phyloP scores from a whole-genome alignment of 2,329 filamentous ascomycete species.

The Talaromyces sp. region DNA sequence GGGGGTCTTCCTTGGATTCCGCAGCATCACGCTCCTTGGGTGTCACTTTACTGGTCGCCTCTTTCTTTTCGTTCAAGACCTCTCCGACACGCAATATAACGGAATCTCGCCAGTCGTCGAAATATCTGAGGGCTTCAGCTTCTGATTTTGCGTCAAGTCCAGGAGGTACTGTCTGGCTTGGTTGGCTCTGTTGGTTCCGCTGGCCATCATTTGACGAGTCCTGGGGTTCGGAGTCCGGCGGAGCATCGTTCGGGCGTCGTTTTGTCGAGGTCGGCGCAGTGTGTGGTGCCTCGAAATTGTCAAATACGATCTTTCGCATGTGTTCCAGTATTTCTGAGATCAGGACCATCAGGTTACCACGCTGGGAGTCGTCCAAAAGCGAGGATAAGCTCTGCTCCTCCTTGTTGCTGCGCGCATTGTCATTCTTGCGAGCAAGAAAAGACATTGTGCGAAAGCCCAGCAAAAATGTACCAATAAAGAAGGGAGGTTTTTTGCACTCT shows the following conservation, averaged over 20 bases:
- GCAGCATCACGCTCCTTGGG: constrained; percentile 15
- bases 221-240: neutral
- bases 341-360: constrained; percentile 37
- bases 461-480: neutral
- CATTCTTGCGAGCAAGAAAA: constrained; percentile 10
- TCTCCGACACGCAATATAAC: constrained; percentile 67
- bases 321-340: constrained; percentile 33
- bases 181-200: neutral
- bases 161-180: neutral
- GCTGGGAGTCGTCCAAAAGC: constrained; percentile 35
- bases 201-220: neutral
- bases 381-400: constrained; percentile 36
- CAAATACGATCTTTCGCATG: constrained; percentile 34
- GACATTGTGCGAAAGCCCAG: neutral
- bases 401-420: constrained; percentile 7
- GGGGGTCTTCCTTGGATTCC: constrained; percentile 19
- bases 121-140: constrained; percentile 60
- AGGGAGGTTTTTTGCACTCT: neutral
- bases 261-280: neutral
- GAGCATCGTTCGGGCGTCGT: constrained; percentile 7
- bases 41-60: constrained; percentile 28
- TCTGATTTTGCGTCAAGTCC: constrained; percentile 11
- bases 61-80: constrained; percentile 50
- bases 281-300: constrained; percentile 28
- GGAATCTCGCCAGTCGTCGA: constrained; percentile 71